Conservation (phyloP, 2,329 filamentous ascomycete species). For the Fusarium aywerte region DNA sequence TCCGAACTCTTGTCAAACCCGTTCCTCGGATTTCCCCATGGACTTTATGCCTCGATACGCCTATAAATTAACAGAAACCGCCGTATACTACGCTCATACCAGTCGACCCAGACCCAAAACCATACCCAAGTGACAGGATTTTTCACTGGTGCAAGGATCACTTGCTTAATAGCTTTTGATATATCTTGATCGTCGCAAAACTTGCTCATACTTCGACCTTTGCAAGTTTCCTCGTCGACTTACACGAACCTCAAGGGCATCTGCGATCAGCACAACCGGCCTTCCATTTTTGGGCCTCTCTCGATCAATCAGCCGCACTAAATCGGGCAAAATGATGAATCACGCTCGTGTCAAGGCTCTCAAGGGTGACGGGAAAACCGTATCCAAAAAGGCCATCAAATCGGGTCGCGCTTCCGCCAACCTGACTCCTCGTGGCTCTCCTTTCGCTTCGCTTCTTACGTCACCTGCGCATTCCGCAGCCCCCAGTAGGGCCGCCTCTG, state of each 20-base stretch:
- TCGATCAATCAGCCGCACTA: not conserved
- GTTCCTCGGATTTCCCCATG: slow-evolving; percentile 37
- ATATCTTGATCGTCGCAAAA: slow-evolving; percentile 11
- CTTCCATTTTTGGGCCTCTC: not conserved
- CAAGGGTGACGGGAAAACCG: slow-evolving; percentile 75
- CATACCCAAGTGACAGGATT: slow-evolving; percentile 39
- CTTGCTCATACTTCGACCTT: slow-evolving; percentile 12
- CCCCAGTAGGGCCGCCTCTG: slow-evolving; percentile 71
- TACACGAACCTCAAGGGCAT: slow-evolving; percentile 1
- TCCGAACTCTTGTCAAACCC: slow-evolving; percentile 5
- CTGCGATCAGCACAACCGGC: not conserved
- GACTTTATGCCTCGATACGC: slow-evolving; percentile 43
- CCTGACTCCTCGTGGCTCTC: slow-evolving; percentile 68
- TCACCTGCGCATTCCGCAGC: slow-evolving; percentile 70
- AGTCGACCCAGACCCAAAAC: slow-evolving; percentile 38
- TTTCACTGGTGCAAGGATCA: slow-evolving; percentile 38
- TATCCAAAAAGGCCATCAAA: slow-evolving; percentile 73
- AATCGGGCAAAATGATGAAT: slow-evolving; percentile 59
- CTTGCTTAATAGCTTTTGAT: slow-evolving; percentile 37
- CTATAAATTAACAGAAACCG: slow-evolving; percentile 35
- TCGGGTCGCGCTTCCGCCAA: slow-evolving; percentile 68
- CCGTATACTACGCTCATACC: slow-evolving; percentile 34
- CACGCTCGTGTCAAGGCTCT: slow-evolving; percentile 75
- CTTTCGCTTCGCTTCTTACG: slow-evolving; percentile 65
- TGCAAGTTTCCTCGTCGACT: slow-evolving; percentile 43